phyloP scores from a whole-genome alignment of 75 land plant genomes.

The Sequoiadendron giganteum region DNA sequence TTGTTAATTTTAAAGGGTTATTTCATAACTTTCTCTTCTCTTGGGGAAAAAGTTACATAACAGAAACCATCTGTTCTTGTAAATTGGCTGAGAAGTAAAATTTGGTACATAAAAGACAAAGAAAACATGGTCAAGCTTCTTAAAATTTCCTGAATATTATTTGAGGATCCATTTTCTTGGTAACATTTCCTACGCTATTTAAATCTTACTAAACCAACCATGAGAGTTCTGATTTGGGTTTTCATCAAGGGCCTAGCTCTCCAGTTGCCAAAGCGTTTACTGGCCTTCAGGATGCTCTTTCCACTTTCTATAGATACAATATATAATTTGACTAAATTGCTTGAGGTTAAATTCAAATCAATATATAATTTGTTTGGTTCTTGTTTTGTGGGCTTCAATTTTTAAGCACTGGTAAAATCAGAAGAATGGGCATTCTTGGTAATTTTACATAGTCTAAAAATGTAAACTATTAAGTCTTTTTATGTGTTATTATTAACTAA shows the following conservation, averaged over 20 bases:
- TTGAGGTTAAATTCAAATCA: neutral
- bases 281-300: neutral
- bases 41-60: no score
- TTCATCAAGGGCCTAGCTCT: neutral
- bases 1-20: no score
- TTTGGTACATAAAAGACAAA: neutral
- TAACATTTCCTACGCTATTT: neutral
- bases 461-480: neutral
- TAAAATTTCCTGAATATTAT: neutral
- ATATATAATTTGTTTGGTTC: neutral
- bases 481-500: neutral
- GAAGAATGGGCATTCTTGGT: neutral
- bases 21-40: no score
- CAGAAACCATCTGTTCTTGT: neutral
- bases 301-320: neutral
- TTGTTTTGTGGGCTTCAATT: constrained; percentile 4
- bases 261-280: neutral
- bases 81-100: neutral
- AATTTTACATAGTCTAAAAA: neutral
- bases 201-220: neutral
- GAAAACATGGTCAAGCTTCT: neutral
- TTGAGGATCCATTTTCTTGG: neutral
- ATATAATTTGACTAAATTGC: neutral
- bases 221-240: neutral
- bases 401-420: neutral